These are phyloP conservation scores for Novymonas esmeraldas DNA, from an alignment of 208 protist species.

Conservation along the genomic window DNA sequence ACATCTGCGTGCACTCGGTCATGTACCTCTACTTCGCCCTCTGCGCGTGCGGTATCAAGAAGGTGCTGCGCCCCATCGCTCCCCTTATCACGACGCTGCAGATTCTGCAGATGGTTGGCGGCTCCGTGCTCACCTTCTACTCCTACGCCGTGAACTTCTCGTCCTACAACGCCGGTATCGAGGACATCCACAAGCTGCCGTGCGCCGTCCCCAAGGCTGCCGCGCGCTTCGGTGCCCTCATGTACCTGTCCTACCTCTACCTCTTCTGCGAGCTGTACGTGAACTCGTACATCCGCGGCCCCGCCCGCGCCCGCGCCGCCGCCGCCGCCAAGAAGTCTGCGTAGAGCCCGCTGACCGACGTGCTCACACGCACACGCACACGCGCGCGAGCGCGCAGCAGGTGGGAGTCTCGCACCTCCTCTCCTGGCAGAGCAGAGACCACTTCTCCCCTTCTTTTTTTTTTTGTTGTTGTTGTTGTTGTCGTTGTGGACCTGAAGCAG, in stretches of 20 bases:
- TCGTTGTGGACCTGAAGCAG: no score
- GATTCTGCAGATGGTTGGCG: conserved; percentile 94
- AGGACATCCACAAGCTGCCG: conserved; percentile 46
- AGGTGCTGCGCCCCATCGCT: conserved; percentile 69
- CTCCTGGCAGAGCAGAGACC: no score
- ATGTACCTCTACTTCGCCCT: conserved; percentile 96
- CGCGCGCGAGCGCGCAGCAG: no score
- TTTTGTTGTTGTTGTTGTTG: no score
- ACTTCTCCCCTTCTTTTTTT: no score
- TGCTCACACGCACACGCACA: no score
- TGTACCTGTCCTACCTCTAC: conserved; percentile 92
- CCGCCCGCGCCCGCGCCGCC: conserved; percentile 17
- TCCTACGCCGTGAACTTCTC: conserved; percentile 46
- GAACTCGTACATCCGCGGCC: conserved; percentile 66
- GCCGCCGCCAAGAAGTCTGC: conserved; percentile 30
- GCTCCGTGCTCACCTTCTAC: conserved; percentile 48
- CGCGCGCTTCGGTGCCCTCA: conserved; percentile 64
- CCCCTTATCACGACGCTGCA: conserved; percentile 87
- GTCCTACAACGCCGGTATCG: conserved; percentile 41
- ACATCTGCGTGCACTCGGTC: conserved; percentile 93
- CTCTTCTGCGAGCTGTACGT: conserved; percentile 91
- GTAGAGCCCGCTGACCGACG: no score
- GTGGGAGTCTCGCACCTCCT: no score
- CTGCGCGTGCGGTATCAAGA: conserved; percentile 60
- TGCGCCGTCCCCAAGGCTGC: conserved; percentile 56